Evolutionary conservation across 1,284 basidiomycete genomes (phyloP).

Genomic region (Neolentinus lepideus): DNA sequence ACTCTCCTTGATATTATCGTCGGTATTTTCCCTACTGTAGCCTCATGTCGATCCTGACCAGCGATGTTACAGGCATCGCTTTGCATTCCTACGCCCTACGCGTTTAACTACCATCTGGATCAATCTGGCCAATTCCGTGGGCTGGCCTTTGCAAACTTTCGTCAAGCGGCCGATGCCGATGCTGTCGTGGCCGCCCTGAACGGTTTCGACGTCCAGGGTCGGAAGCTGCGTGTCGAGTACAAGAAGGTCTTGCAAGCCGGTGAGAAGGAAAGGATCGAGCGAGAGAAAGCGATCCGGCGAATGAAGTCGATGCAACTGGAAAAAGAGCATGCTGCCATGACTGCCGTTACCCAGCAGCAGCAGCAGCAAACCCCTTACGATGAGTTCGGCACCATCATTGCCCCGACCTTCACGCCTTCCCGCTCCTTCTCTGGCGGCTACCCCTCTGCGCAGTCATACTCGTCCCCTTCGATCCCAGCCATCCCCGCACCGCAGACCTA

Average conservation of each 20-base stretch:
- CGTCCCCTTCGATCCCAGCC: conserved; percentile 50
- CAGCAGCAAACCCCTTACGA: conserved; percentile 38
- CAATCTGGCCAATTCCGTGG: conserved; percentile 95
- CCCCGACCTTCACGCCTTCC: conserved; percentile 46
- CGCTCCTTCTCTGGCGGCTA: conserved; percentile 61
- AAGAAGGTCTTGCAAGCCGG: conserved; percentile 99
- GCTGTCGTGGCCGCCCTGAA: conserved; percentile 94
- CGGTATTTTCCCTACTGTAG: conserved; percentile 24
- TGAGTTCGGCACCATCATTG: conserved; percentile 53
- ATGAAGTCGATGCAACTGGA: conserved; percentile 97
- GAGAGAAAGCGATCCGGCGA: conserved; percentile 96
- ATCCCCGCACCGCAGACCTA: conserved; percentile 55
- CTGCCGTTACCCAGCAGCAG: conserved; percentile 6
- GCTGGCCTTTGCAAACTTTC: conserved; percentile 97
- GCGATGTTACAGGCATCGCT: conserved; percentile 64
- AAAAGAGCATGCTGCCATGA: conserved; percentile 51
- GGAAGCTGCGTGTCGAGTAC: conserved; percentile 97
- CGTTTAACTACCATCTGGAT: conserved; percentile 98
- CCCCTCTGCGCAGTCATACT: conserved; percentile 49
- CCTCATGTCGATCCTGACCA: conserved; percentile 10
- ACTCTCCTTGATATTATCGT: conserved; percentile 95
- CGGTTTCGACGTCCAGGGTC: conserved; percentile 95
- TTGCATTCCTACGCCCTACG: conserved; percentile 96
- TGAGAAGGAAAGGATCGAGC: conserved; percentile 98
- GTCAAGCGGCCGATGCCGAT: conserved; percentile 86